These are phyloP conservation scores for Isochrysis galbana DNA, from an alignment of 78 protist species.

Conservation along the genomic window DNA sequence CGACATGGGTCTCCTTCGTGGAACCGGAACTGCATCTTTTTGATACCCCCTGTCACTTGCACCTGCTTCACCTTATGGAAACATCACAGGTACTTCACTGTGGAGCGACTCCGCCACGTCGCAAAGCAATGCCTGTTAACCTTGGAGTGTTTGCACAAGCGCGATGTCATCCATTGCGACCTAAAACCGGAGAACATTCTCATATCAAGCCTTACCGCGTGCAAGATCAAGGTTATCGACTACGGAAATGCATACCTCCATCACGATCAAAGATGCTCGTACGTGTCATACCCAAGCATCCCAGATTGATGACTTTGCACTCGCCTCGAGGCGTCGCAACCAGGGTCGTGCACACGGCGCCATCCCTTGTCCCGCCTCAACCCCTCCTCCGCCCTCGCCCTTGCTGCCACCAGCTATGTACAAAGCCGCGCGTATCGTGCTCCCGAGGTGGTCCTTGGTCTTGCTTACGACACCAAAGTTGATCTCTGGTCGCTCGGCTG, in stretches of 20 bases:
- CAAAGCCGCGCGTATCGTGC: conserved; percentile 54
- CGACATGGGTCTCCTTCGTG: no score
- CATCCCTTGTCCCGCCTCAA: no score
- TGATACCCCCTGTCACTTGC: no score
- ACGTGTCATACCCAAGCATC: conserved; percentile 40
- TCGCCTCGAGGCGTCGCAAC: no score
- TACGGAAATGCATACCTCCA: conserved; percentile 70
- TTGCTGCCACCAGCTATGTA: no score
- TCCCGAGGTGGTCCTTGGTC: conserved; percentile 62
- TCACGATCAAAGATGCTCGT: conserved; percentile 60
- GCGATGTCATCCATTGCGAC: conserved; percentile 76
- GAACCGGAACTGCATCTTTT: no score
- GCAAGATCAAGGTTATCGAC: conserved; percentile 66
- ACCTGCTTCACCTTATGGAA: no score
- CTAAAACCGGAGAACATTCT: conserved; percentile 86
- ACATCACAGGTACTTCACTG: conserved; percentile 61
- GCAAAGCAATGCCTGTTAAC: conserved; percentile 54
- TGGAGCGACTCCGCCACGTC: conserved; percentile 60
- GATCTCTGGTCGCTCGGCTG: conserved; percentile 87
- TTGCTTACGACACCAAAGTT: conserved; percentile 84
- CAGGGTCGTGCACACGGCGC: no score
- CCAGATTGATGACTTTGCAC: no score
- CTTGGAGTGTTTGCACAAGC: neutral
- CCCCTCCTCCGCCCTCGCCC: no score
- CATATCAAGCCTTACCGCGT: conserved; percentile 27